Conservation (phyloP, 202 grass and related monocot genomes). For the Bolboschoenoplectus hybrid region DNA sequence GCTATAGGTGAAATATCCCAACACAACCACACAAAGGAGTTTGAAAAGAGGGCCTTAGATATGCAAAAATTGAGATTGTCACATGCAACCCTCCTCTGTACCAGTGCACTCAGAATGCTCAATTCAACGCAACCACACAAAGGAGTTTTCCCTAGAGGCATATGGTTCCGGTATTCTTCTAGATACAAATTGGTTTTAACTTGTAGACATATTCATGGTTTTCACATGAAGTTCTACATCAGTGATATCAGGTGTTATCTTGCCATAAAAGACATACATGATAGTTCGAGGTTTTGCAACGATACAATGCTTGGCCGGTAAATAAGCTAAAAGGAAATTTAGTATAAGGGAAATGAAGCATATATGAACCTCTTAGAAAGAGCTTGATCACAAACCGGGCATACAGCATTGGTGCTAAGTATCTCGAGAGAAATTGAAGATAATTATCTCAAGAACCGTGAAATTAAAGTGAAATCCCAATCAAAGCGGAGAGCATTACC, state of each 20-base stretch:
- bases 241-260: not conserved
- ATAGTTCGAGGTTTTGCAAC: not conserved
- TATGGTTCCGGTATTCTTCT: not conserved
- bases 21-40: slow-evolving; percentile 29
- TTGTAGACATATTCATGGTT: not conserved
- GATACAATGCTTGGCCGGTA: not conserved
- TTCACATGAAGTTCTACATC: not conserved
- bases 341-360: not conserved
- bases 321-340: slow-evolving; percentile 11
- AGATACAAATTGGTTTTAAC: not conserved
- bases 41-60: slow-evolving; percentile 5
- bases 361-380: slow-evolving; percentile 73
- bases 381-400: slow-evolving; percentile 93
- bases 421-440: slow-evolving; percentile 41
- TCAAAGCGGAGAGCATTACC: slow-evolving; percentile 25
- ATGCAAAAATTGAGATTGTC: slow-evolving; percentile 7
- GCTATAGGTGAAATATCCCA: too few species aligned
- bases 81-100: not conserved
- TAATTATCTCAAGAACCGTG: not conserved
- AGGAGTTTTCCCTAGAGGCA: not conserved
- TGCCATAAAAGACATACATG: not conserved
- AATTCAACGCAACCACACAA: not conserved
- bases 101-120: not conserved
- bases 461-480: not conserved
- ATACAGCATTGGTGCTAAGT: slow-evolving; percentile 69